phyloP scores from a whole-genome alignment of 345 rosid species.

The Citrus hindsii region DNA sequence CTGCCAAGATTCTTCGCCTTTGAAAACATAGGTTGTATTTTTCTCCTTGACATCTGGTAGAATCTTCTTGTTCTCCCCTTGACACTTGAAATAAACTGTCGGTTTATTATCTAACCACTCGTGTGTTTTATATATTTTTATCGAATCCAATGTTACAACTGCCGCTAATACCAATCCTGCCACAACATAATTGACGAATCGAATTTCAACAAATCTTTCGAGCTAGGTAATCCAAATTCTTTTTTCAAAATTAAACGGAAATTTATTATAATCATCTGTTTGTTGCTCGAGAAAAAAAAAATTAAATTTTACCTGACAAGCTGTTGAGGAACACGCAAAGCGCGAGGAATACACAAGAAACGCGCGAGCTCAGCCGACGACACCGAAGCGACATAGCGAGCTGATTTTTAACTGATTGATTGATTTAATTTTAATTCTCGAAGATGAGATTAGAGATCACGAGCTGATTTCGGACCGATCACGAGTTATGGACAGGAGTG shows the following conservation, averaged over 20 bases:
- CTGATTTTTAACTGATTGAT: neutral
- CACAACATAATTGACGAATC: neutral
- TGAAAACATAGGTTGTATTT: constrained; percentile 39
- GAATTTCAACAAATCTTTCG: neutral
- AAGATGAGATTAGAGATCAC: neutral
- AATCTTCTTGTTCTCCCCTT: constrained; percentile 54
- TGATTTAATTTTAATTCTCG: neutral
- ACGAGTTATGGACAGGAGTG: constrained; percentile 14
- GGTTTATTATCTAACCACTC: constrained; percentile 50
- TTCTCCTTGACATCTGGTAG: constrained; percentile 56
- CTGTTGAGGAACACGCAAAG: constrained; percentile 22
- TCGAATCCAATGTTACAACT: constrained; percentile 49
- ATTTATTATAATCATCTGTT: neutral
- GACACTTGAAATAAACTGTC: constrained; percentile 57
- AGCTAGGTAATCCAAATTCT: neutral
- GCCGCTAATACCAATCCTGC: constrained; percentile 46
- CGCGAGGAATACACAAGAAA: constrained; percentile 7
- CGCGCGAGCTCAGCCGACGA: neutral
- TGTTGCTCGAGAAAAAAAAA: neutral
- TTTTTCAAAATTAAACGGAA: neutral
- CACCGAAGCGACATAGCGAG: constrained; percentile 10
- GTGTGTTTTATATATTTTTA: constrained; percentile 46
- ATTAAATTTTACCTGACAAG: constrained; percentile 29
- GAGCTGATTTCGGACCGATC: neutral
- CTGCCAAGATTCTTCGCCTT: constrained; percentile 85